Percentiles rank a stretch among this genome's conserved stretches.
phyloP scores from a whole-genome alignment of 805 yeast genomes.

The Lipomyces orientalis region DNA sequence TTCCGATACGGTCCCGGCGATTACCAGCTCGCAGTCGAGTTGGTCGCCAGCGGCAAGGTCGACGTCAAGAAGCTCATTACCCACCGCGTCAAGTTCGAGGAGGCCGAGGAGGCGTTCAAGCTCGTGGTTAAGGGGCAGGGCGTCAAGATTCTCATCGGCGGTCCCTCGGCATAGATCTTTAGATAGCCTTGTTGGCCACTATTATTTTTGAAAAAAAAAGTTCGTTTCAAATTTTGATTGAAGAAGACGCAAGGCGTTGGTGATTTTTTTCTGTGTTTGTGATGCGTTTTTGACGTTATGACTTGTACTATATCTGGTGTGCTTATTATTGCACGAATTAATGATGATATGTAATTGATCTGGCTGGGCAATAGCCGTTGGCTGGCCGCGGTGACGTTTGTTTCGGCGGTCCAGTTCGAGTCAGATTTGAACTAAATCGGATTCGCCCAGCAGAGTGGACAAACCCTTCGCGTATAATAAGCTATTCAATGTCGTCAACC shows the following conservation, averaged over 20 bases:
- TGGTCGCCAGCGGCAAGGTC: constrained; percentile 67
- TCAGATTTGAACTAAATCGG: no score
- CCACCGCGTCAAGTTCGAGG: constrained; percentile 71
- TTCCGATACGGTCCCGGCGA: constrained; percentile 84
- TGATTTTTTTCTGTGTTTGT: neutral
- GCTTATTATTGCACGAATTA: neutral
- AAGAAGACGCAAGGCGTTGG: constrained; percentile 7
- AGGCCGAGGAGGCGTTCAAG: constrained; percentile 79
- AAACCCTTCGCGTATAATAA: no score
- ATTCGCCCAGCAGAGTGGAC: no score
- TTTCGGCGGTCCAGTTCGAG: no score
- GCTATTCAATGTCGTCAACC: no score
- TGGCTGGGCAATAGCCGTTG: neutral
- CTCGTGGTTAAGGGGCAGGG: constrained; percentile 69
- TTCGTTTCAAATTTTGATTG: neutral
- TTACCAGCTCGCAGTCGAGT: constrained; percentile 71
- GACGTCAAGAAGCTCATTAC: constrained; percentile 74
- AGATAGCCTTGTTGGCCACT: neutral
- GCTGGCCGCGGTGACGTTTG: neutral
- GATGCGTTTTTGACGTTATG: neutral
- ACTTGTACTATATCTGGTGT: neutral
- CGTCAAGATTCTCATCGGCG: constrained; percentile 80
- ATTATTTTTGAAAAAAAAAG: neutral
- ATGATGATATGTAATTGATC: neutral
- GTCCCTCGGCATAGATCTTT: constrained; percentile 55